Evolutionary conservation across 2,329 filamentous ascomycete species (phyloP).

Genomic region (Neonectria ditissima): DNA sequence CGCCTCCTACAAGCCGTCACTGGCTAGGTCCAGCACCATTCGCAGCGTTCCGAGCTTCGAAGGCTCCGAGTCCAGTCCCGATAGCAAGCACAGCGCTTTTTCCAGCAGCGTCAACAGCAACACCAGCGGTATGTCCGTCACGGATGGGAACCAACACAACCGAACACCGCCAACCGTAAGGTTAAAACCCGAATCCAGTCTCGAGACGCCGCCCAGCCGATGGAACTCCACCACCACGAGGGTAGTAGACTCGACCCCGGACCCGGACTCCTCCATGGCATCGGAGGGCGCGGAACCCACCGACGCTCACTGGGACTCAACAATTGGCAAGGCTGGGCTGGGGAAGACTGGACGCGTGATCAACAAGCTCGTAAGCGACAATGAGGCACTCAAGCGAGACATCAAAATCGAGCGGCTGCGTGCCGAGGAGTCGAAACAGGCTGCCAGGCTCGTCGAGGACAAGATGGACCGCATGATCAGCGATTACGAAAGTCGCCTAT

Average conservation of each 20-base stretch:
- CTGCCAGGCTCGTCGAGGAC: constrained; percentile 74
- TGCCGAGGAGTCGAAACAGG: constrained; percentile 78
- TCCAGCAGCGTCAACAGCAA: constrained; percentile 69
- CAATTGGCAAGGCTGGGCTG: constrained; percentile 75
- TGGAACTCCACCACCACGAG: constrained; percentile 49
- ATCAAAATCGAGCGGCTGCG: constrained; percentile 73
- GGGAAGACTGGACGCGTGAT: constrained; percentile 84
- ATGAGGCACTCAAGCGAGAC: constrained; percentile 81
- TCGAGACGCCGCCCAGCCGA: constrained; percentile 46
- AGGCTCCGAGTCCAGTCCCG: constrained; percentile 59
- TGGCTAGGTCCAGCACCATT: constrained; percentile 59
- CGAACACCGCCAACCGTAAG: constrained; percentile 51
- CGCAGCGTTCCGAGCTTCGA: constrained; percentile 69
- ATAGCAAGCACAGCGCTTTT: constrained; percentile 63
- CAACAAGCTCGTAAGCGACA: constrained; percentile 83
- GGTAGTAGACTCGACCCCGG: constrained; percentile 47
- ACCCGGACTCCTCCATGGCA: constrained; percentile 42
- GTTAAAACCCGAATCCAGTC: constrained; percentile 50
- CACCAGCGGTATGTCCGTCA: constrained; percentile 60
- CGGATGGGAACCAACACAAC: constrained; percentile 50
- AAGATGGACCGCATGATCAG: constrained; percentile 76
- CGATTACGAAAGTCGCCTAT: constrained; percentile 76
- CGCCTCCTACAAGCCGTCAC: constrained; percentile 48
- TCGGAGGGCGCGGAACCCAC: constrained; percentile 52
- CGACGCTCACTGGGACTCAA: constrained; percentile 69